Evolutionary conservation across 257 asterid species (phyloP).

Genomic region (Marsdenia floribunda): DNA sequence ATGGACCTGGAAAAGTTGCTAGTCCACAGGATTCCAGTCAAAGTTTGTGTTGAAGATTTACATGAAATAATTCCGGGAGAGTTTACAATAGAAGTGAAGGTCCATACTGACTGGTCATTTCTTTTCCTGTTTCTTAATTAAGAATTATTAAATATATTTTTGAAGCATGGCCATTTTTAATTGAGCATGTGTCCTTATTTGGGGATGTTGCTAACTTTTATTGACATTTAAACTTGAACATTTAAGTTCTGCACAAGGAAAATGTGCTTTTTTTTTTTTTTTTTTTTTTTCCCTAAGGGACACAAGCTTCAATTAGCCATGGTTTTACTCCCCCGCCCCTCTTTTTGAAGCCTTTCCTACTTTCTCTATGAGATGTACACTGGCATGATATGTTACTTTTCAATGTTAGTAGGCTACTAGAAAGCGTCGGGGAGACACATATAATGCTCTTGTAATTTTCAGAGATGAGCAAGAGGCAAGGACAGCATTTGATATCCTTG

Average conservation of each 20-base stretch:
- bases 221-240: background rate
- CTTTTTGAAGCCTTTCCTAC: background rate
- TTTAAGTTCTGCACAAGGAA: background rate
- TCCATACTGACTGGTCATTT: constrained; percentile 14
- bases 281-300: too few relatives aligned
- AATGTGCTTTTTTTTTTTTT: background rate
- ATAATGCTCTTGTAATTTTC: constrained; percentile 61
- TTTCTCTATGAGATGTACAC: background rate
- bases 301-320: too few relatives aligned
- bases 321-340: background rate
- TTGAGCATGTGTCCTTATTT: background rate
- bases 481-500: constrained; percentile 54
- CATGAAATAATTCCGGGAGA: constrained; percentile 65
- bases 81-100: constrained; percentile 69
- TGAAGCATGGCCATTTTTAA: background rate
- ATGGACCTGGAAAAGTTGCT: constrained; percentile 49
- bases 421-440: constrained; percentile 31
- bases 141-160: background rate
- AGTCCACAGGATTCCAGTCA: constrained; percentile 72
- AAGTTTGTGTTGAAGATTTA: constrained; percentile 47
- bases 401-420: constrained; percentile 40
- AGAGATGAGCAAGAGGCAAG: constrained; percentile 56
- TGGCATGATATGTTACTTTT: background rate
- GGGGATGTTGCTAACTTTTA: background rate
- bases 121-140: background rate